Evolutionary conservation across 345 rosid genomes (phyloP).

Genomic region (Eucalyptus curtisii): DNA sequence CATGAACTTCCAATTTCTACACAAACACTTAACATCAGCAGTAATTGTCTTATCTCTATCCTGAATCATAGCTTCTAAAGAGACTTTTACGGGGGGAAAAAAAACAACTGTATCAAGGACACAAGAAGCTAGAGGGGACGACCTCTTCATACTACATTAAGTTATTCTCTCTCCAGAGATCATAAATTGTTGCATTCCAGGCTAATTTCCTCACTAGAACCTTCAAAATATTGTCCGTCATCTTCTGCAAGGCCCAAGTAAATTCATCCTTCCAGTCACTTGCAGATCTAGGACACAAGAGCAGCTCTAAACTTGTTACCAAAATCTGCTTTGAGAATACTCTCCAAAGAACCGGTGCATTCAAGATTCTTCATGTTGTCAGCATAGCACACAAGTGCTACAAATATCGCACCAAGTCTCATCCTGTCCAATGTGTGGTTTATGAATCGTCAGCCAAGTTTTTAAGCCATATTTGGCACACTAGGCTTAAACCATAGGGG

Average conservation of each 20-base stretch:
- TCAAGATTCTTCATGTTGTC: not conserved
- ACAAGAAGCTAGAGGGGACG: not conserved
- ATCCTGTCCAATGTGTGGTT: not conserved
- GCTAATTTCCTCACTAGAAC: not conserved
- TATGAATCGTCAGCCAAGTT: not conserved
- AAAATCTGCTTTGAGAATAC: fast-evolving
- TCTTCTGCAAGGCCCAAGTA: not conserved
- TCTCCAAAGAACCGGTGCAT: not conserved
- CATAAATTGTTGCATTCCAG: not conserved
- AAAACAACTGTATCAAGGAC: not conserved
- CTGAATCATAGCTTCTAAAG: not conserved
- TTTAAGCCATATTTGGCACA: not conserved
- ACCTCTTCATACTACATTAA: fast-evolving
- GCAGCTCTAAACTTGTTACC: not conserved
- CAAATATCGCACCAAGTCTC: not conserved
- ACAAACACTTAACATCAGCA: not conserved
- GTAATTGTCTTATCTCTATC: not conserved
- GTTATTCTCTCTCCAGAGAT: too few relatives aligned
- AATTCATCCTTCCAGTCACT: not conserved
- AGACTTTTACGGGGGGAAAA: not conserved
- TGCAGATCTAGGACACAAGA: not conserved
- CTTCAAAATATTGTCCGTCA: not conserved
- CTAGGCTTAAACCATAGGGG: not conserved
- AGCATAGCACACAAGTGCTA: not conserved
- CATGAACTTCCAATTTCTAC: not conserved